Conservation (phyloP, 805 yeast species). For the Zygosaccharomyces bisporus region DNA sequence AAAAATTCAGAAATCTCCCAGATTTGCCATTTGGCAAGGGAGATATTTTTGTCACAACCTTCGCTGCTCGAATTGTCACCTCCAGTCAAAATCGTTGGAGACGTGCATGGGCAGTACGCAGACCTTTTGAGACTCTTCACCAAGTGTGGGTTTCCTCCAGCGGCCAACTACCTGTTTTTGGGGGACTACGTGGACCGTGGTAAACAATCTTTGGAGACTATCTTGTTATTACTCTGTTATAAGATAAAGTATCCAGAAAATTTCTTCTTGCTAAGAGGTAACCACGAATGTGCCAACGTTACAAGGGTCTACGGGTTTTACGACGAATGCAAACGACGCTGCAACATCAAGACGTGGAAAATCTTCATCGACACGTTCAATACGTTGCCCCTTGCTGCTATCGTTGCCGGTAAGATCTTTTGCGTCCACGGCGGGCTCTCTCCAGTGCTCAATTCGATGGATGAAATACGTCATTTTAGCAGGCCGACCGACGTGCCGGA, state of each 20-base stretch:
- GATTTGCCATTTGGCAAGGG: conserved; percentile 84
- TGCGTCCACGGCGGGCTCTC: conserved; percentile 85
- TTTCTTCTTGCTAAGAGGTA: conserved; percentile 87
- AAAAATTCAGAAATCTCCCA: conserved; percentile 85
- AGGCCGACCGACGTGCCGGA: conserved; percentile 86
- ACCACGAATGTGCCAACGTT: conserved; percentile 96
- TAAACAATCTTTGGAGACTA: conserved; percentile 91
- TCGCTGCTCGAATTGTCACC: conserved; percentile 77
- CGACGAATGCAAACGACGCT: conserved; percentile 94
- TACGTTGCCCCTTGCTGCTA: conserved; percentile 91
- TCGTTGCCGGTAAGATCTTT: conserved; percentile 91
- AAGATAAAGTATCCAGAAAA: conserved; percentile 96
- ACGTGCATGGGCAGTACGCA: conserved; percentile 94
- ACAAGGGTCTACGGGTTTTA: conserved; percentile 96
- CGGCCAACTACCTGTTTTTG: conserved; percentile 82
- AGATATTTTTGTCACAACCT: conserved; percentile 86
- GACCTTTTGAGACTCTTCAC: conserved; percentile 89
- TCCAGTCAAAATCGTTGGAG: conserved; percentile 83
- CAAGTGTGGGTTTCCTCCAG: conserved; percentile 96
- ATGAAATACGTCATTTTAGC: conserved; percentile 65
- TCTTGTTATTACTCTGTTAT: conserved; percentile 79
- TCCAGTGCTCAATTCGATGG: conserved; percentile 60
- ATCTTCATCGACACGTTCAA: conserved; percentile 91
- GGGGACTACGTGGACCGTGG: conserved; percentile 99
- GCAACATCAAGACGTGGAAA: conserved; percentile 92